Evolutionary conservation across 805 yeast genomes (phyloP).

Genomic region (Candida germanica): DNA sequence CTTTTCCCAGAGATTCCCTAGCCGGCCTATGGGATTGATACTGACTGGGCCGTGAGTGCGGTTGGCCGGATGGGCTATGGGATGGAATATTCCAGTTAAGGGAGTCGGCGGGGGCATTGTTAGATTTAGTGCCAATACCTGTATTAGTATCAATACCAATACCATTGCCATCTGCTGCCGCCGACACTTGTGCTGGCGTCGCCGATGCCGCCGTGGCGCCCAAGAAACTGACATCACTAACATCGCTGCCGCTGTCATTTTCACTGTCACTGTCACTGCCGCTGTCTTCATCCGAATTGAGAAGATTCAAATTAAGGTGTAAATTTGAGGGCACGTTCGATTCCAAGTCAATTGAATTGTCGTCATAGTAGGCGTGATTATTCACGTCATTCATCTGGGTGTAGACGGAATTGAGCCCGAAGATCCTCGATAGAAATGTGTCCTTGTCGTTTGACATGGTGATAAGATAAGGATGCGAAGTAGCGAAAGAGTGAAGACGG

Average conservation of each 20-base stretch:
- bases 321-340: slow-evolving; percentile 6
- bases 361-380: slow-evolving; percentile 13
- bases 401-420: slow-evolving; percentile 50
- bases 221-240: not conserved
- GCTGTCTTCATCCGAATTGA: slow-evolving; percentile 6
- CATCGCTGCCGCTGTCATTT: not conserved
- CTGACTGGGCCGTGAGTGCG: no score
- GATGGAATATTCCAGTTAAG: slow-evolving; percentile 4
- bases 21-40: slow-evolving; percentile 6
- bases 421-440: slow-evolving; percentile 62
- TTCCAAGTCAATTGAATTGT: slow-evolving; percentile 23
- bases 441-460: slow-evolving; percentile 21
- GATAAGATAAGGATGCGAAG: no score
- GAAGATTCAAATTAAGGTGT: slow-evolving; percentile 4
- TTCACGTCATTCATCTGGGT: slow-evolving; percentile 2
- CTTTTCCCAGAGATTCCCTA: slow-evolving; percentile 3
- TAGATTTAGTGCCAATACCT: not conserved
- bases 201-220: no score
- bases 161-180: no score
- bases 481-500: no score
- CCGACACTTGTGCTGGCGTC: no score
- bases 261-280: slow-evolving; percentile 1
- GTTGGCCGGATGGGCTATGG: not conserved
- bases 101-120: not conserved
- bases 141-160: slow-evolving; percentile 1